Evolutionary conservation across 1,139 yeast genomes (phyloP).

Genomic region (Blastobotrys arbuscula): DNA sequence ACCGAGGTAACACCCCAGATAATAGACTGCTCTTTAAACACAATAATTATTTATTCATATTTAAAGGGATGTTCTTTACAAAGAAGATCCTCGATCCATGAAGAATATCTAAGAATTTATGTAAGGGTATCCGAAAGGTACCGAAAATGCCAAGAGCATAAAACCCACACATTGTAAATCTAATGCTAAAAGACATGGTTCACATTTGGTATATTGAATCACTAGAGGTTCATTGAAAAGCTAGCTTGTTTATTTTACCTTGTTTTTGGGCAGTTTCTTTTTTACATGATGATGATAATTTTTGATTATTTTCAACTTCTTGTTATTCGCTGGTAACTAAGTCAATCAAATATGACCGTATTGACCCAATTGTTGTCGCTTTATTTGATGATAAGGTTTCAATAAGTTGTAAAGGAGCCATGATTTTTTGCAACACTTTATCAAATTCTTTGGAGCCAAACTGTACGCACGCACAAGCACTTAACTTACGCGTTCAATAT

Average conservation of each 20-base stretch:
- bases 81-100: too few species aligned
- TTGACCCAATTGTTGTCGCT: conserved; percentile 65
- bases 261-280: conserved; percentile 57
- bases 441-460: conserved; percentile 48
- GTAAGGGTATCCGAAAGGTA: too few species aligned
- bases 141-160: too few species aligned
- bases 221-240: conserved; percentile 51
- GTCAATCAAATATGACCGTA: conserved; percentile 63
- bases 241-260: conserved; percentile 48
- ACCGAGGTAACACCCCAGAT: too few species aligned
- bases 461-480: too few species aligned
- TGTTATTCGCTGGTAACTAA: conserved; percentile 55
- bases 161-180: conserved; percentile 83
- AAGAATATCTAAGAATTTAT: too few species aligned
- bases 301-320: conserved; percentile 64
- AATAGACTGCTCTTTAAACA: too few species aligned
- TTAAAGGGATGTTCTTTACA: too few species aligned
- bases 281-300: conserved; percentile 63
- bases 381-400: conserved; percentile 60
- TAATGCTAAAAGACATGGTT: conserved; percentile 60
- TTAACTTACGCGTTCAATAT: too few species aligned
- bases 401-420: conserved; percentile 73
- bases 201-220: conserved; percentile 65
- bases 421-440: conserved; percentile 49
- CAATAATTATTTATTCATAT: too few species aligned